Evolutionary conservation across 108 stramenopile genomes (phyloP).

Genomic region (Schizochytrium sp.): DNA sequence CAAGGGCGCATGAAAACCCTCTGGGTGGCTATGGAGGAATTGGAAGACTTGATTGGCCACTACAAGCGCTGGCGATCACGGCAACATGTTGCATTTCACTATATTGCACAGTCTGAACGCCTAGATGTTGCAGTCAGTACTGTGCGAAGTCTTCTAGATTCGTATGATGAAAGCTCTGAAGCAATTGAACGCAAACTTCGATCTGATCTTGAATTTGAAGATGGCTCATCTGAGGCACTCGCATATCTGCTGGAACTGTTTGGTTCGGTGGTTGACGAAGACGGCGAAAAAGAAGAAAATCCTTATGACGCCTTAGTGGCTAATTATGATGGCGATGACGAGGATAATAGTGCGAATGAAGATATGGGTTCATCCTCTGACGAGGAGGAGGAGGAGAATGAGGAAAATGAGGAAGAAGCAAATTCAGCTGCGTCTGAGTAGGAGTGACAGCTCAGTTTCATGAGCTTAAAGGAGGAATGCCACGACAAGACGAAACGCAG

Average conservation of each 20-base stretch:
- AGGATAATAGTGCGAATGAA: not conserved
- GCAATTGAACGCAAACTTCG: not conserved
- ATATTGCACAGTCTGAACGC: not conserved
- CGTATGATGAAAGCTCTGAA: not conserved
- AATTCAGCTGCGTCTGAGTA: too few species aligned
- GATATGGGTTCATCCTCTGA: not conserved
- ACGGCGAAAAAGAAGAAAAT: not conserved
- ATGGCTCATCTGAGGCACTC: not conserved
- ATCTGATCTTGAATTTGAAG: not conserved
- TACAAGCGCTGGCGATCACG: constrained; percentile 34
- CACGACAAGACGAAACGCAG: too few species aligned
- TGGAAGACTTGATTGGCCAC: constrained; percentile 22
- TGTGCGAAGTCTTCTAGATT: not conserved
- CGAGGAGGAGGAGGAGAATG: too few species aligned
- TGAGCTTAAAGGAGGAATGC: too few species aligned
- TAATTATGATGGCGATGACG: not conserved
- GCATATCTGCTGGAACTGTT: not conserved
- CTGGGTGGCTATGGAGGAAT: constrained; percentile 2
- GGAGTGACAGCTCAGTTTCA: too few species aligned
- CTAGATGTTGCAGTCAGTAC: not conserved
- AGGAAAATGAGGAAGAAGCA: too few species aligned
- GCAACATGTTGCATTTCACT: constrained; percentile 2
- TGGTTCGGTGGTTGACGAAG: not conserved
- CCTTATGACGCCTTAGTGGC: not conserved
- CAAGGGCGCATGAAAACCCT: not conserved